Percentiles rank a stretch among this genome's conserved stretches.
These are phyloP conservation scores for Fragaria nilgerrensis DNA, from an alignment of 306 rosid genomes.

Conservation along the genomic window DNA sequence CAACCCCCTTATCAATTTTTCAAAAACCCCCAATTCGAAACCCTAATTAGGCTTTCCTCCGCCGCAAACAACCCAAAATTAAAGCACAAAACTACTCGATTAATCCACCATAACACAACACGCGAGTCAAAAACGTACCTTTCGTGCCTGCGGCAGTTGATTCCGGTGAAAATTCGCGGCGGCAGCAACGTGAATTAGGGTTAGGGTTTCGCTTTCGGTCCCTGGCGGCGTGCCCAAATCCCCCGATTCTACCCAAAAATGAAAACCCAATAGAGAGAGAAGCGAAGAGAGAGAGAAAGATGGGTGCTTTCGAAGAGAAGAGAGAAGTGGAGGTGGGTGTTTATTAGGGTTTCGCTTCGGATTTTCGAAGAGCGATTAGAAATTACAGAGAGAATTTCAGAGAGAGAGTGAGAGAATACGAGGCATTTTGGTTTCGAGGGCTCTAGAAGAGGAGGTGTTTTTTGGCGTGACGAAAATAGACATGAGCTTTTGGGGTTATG, in stretches of 20 bases:
- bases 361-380: not conserved
- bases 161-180: not conserved
- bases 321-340: not conserved
- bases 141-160: not conserved
- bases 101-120: not conserved
- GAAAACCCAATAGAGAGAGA: not conserved
- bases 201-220: not conserved
- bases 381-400: not conserved
- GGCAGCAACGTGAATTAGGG: not conserved
- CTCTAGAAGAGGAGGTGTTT: slow-evolving; percentile 6
- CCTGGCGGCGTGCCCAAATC: not conserved
- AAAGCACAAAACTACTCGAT: not conserved
- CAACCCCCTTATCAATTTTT: not conserved
- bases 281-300: not conserved
- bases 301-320: not conserved
- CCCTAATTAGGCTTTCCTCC: slow-evolving; percentile 14
- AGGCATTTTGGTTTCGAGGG: slow-evolving; percentile 21
- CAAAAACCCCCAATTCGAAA: not conserved
- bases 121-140: not conserved
- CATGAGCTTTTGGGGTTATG: not conserved
- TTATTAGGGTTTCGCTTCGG: not conserved
- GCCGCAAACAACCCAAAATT: not conserved
- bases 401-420: not conserved
- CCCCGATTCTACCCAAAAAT: not conserved
- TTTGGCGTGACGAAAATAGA: not conserved